These are phyloP conservation scores for Zarea fungicola DNA, from an alignment of 2,329 filamentous ascomycete species.

Conservation along the genomic window DNA sequence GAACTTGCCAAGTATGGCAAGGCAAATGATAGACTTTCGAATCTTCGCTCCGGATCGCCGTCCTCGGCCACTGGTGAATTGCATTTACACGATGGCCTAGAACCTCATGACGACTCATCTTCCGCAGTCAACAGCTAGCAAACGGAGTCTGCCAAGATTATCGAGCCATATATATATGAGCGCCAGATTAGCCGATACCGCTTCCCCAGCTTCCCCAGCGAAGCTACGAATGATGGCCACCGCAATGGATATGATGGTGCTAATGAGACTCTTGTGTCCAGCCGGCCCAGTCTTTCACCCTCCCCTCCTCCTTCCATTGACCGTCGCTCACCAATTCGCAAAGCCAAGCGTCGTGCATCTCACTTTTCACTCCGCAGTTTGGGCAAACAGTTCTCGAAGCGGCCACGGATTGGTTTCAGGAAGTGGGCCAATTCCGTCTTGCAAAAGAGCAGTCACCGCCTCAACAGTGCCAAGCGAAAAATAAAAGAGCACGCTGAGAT, in stretches of 20 bases:
- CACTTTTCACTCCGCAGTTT: conserved; percentile 26
- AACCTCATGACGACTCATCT: conserved; percentile 22
- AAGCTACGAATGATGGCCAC: neutral
- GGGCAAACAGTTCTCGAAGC: conserved; percentile 22
- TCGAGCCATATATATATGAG: neutral
- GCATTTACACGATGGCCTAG: neutral
- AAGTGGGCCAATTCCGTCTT: conserved; percentile 26
- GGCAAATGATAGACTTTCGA: conserved; percentile 25
- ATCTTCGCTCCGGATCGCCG: conserved; percentile 24
- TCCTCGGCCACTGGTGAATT: conserved; percentile 1
- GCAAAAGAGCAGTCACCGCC: conserved; percentile 20
- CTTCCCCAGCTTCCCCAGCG: neutral
- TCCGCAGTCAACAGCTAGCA: conserved; percentile 23
- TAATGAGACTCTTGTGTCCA: conserved; percentile 2
- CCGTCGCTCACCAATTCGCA: conserved; percentile 12
- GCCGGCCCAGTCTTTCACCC: conserved; percentile 6
- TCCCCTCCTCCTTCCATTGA: conserved; percentile 5
- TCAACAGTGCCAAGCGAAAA: conserved; percentile 22
- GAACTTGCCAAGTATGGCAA: conserved; percentile 26
- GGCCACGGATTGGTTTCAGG: conserved; percentile 24
- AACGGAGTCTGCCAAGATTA: conserved; percentile 17
- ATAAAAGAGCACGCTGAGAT: conserved; percentile 23
- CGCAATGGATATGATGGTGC: conserved; percentile 7
- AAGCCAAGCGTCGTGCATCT: conserved; percentile 28
- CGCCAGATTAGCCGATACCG: conserved; percentile 2